phyloP scores from a whole-genome alignment of 495 filamentous ascomycete species.

The Geoglossum glabrum region DNA sequence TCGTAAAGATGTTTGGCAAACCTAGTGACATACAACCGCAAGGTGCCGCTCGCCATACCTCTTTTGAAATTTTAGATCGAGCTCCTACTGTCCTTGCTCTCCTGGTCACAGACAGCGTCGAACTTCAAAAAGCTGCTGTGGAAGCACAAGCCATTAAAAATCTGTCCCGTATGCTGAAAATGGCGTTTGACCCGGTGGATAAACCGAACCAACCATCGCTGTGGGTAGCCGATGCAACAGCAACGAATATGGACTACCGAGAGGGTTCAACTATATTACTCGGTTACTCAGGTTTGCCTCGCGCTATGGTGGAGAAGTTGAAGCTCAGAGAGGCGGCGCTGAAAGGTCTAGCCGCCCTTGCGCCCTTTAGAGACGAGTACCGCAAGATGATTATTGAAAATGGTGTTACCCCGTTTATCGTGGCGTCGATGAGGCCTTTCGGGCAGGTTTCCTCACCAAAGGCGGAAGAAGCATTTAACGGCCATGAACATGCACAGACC shows the following conservation, averaged over 20 bases:
- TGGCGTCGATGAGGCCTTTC: constrained; percentile 55
- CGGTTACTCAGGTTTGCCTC: constrained; percentile 40
- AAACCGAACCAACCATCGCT: constrained; percentile 13
- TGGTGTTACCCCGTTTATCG: constrained; percentile 58
- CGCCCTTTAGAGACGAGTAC: constrained; percentile 64
- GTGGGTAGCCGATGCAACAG: constrained; percentile 13
- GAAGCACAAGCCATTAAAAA: constrained; percentile 57
- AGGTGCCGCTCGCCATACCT: constrained; percentile 14
- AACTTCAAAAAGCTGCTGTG: constrained; percentile 61
- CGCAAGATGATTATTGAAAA: constrained; percentile 66
- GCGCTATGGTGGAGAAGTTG: constrained; percentile 48
- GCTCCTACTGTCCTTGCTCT: constrained; percentile 56
- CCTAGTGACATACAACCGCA: constrained; percentile 23
- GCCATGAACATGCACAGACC: background rate
- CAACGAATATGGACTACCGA: constrained; percentile 1
- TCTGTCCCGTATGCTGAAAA: constrained; percentile 58
- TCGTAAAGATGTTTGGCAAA: constrained; percentile 49
- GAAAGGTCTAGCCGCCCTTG: constrained; percentile 56
- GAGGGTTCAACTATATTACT: constrained; percentile 19
- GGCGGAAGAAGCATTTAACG: background rate
- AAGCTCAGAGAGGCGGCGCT: constrained; percentile 60
- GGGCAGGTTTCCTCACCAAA: constrained; percentile 14
- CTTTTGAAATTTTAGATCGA: constrained; percentile 28
- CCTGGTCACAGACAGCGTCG: constrained; percentile 53
- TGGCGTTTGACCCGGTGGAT: constrained; percentile 33